Percentiles rank a stretch among this genome's conserved stretches.
Evolutionary conservation across 768 basidiomycete genomes (phyloP).

Genomic region (Panaeolus papilionaceus): DNA sequence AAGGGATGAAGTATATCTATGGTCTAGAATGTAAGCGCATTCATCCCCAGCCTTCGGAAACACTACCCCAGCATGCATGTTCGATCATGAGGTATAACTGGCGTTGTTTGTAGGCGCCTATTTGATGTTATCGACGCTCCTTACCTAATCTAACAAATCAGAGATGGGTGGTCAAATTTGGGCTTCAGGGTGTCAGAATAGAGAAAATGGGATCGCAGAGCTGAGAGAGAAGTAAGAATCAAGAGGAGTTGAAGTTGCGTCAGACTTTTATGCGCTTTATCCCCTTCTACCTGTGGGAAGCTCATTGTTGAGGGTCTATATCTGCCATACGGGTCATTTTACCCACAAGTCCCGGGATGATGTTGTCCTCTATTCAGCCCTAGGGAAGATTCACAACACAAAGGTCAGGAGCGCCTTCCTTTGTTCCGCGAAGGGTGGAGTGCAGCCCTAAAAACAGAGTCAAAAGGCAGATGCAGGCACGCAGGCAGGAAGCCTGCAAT

Average conservation of each 20-base stretch:
- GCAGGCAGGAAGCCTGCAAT: not conserved
- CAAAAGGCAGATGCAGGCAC: not conserved
- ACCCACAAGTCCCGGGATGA: not conserved
- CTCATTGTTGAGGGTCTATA: not conserved
- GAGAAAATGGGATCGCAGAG: not conserved
- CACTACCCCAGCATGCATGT: conserved; percentile 3
- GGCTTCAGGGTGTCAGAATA: not conserved
- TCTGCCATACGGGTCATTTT: not conserved
- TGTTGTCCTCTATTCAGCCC: conserved; percentile 5
- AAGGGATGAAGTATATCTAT: not conserved
- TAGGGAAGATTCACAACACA: not conserved
- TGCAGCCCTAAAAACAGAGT: not conserved
- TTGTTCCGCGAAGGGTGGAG: conserved; percentile 2
- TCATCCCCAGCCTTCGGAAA: not conserved
- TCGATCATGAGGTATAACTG: not conserved
- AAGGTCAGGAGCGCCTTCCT: not conserved
- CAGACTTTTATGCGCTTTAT: conserved; percentile 8
- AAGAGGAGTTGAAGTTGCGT: not conserved
- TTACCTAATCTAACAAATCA: conserved; percentile 5
- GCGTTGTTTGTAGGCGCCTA: conserved; percentile 6
- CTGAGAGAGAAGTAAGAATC: not conserved
- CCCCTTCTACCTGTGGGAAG: conserved; percentile 6
- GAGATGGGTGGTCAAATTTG: not conserved
- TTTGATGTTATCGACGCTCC: not conserved
- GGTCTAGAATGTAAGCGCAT: not conserved